These are phyloP conservation scores for Acacia crassicarpa DNA, from an alignment of 306 rosid genomes.

Conservation along the genomic window DNA sequence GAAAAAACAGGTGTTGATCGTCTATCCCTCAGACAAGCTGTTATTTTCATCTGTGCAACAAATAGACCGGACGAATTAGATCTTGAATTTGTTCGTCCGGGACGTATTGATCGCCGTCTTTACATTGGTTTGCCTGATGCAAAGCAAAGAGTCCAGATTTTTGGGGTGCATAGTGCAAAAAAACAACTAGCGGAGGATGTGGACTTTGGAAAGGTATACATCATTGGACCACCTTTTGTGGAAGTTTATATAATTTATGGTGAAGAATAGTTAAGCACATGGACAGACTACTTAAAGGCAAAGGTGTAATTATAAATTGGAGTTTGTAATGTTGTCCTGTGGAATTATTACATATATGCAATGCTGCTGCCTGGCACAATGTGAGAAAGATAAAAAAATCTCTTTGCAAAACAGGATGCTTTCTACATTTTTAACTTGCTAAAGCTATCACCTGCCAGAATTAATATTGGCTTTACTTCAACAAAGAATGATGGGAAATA, in stretches of 20 bases:
- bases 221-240: slow-evolving; percentile 24
- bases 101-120: slow-evolving; percentile 94
- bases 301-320: neutral
- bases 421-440: neutral
- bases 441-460: slow-evolving; percentile 2
- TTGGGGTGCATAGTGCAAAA: slow-evolving; percentile 84
- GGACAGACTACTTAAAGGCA: neutral
- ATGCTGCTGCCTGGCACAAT: slow-evolving; percentile 3
- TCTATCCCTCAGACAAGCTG: slow-evolving; percentile 91
- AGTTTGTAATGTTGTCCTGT: neutral
- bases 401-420: slow-evolving; percentile 7
- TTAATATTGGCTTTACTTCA: neutral
- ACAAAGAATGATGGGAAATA: slow-evolving; percentile 11
- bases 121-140: slow-evolving; percentile 95
- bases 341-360: neutral
- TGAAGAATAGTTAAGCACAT: neutral
- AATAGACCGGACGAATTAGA: slow-evolving; percentile 96
- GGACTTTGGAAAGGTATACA: slow-evolving; percentile 67
- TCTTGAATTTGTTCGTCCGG: slow-evolving; percentile 83
- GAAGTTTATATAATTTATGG: slow-evolving; percentile 6
- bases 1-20: slow-evolving; percentile 87
- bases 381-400: neutral
- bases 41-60: slow-evolving; percentile 94
- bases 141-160: slow-evolving; percentile 82
- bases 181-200: slow-evolving; percentile 82